phyloP scores from a whole-genome alignment of 768 basidiomycete species.

The Gloeopeniophorella convolvens region DNA sequence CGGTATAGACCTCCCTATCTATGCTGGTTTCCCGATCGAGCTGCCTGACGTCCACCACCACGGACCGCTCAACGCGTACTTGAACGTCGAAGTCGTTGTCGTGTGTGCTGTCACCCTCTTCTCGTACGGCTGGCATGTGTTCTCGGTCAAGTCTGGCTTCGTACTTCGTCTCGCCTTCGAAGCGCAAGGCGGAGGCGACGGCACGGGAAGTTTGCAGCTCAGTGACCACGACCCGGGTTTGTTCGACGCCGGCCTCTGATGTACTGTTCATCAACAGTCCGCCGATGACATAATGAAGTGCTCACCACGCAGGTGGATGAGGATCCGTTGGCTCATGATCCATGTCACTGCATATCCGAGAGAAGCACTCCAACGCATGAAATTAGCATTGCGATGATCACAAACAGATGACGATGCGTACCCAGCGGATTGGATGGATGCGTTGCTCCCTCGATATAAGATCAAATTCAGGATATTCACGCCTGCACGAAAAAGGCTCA shows the following conservation, averaged over 20 bases:
- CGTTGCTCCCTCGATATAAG: conserved; percentile 22
- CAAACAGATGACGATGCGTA: neutral
- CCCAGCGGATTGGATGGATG: conserved; percentile 21
- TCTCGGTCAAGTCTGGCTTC: neutral
- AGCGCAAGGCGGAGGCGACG: neutral
- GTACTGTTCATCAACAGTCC: neutral
- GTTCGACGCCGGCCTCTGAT: conserved; percentile 22
- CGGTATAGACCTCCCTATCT: neutral
- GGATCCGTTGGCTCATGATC: conserved; percentile 33
- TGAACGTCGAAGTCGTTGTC: conserved; percentile 17
- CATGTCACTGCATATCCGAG: conserved; percentile 31
- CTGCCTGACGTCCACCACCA: neutral
- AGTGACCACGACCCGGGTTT: neutral
- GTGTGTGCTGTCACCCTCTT: neutral
- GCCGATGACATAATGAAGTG: neutral
- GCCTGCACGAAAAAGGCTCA: conserved; percentile 13
- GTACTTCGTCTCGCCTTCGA: neutral
- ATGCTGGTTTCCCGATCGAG: neutral
- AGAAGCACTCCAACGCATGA: conserved; percentile 22
- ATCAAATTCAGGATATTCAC: conserved; percentile 26
- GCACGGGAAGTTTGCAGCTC: neutral
- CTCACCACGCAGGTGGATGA: conserved; percentile 31
- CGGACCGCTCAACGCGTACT: conserved; percentile 9
- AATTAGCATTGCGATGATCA: neutral
- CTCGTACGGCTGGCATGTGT: neutral